Evolutionary conservation across 306 rosid genomes (phyloP), one percentile per base, ranked within the genome.

Genomic region (Quercus glauca): DNA sequence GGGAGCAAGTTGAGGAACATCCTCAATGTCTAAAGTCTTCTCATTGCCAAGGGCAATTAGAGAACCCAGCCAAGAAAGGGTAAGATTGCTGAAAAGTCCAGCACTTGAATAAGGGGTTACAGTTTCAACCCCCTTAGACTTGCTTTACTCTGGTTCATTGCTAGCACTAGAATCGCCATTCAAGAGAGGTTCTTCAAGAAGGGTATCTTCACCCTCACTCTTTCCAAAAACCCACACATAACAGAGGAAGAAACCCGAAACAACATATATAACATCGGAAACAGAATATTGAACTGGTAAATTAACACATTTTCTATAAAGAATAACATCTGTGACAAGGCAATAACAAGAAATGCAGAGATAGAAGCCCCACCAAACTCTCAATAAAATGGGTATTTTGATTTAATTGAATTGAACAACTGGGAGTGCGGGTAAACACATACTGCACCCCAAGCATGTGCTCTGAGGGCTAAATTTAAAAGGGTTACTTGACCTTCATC

Each of bases 71-170:
- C 91, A 88, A 64, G 86, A 57, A 85, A 86, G 81, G 1, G 86
- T 83, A 41, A 88, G 85, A 77, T 79, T 51, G 80, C 89, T 86
- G 85, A 86, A 79, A 86, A 86, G 1, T 26, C 91, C 89, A 88
- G 89, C 89, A 74, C 49, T 77, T n/a, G 91, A 83, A 69, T 57
- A 86, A 55, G 91, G 88, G 64, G 89, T 86, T 64, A 88, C 82
- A 74, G 76, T 81, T 76, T 83, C 83, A 75, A 65, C 76, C 72
- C 89, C 91, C 43, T 55, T 73, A 19, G 74, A 31, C 76, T 82
- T 83, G 45, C 75, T 78, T 71, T 82, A 73, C 55, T 52, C 79
- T 21, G 49, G 29, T 7, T 8, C 53, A 33, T 72, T 55, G n/a
- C 52, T 56, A 61, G 17, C 45, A 26, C 31, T 52, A 19, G 84